Percentiles rank a stretch among this genome's conserved stretches.
Conservation (phyloP, 805 yeast genomes). For the Scheffersomyces spartinae region DNA sequence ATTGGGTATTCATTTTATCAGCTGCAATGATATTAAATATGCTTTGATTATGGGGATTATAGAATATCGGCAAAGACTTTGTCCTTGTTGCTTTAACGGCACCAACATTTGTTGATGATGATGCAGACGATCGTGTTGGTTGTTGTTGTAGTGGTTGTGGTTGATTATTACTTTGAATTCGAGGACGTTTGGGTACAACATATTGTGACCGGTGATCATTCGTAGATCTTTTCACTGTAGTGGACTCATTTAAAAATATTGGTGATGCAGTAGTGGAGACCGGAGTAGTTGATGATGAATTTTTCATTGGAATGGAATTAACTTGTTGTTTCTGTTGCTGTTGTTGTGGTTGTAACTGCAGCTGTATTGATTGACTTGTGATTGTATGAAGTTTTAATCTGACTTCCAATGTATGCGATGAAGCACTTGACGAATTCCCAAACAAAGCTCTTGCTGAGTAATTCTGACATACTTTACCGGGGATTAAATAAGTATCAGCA, state of each 20-base stretch:
- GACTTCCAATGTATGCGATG: constrained; percentile 28
- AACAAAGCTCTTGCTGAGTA: constrained; percentile 27
- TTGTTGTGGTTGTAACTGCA: constrained; percentile 2
- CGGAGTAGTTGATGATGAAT: constrained; percentile 4
- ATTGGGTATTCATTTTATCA: constrained; percentile 25
- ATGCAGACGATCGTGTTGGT: constrained; percentile 2
- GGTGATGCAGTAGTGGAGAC: too few relatives aligned
- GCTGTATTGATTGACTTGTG: constrained; percentile 2
- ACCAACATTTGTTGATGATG: constrained; percentile 4
- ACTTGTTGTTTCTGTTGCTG: constrained; percentile 5
- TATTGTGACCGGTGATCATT: too few relatives aligned
- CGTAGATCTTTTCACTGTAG: too few relatives aligned
- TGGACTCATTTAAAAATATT: too few relatives aligned
- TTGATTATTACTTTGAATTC: constrained; percentile 2
- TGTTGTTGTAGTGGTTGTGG: constrained; percentile 1
- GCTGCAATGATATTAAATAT: constrained; percentile 30
- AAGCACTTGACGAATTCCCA: constrained; percentile 21
- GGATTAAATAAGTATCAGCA: constrained; percentile 17
- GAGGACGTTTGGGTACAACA: constrained; percentile 2
- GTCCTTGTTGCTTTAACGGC: constrained; percentile 33
- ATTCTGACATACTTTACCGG: constrained; percentile 35
- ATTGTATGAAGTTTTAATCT: constrained; percentile 26
- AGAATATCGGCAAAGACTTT: constrained; percentile 29
- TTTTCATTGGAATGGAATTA: constrained; percentile 5
- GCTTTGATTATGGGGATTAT: constrained; percentile 26